Evolutionary conservation across 352 stramenopile genomes (phyloP), one percentile per base, ranked within the genome.

Genomic region (Phytophthora pisi): DNA sequence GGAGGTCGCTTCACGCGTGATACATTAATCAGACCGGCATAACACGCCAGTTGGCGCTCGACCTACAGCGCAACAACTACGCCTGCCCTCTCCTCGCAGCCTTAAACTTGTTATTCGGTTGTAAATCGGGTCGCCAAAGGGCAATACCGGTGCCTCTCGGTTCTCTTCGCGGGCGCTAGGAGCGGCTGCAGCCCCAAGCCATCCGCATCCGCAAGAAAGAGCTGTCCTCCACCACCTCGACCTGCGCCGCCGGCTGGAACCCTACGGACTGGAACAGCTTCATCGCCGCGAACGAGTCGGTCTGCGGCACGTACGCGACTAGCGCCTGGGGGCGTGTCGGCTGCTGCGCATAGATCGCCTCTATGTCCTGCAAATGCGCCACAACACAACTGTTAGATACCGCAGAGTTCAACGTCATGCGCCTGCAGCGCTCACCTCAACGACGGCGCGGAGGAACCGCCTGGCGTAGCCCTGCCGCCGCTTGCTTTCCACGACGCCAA

Each of bases 401-500:
- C 20, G 20, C 20, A 20, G 7, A 34, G 28, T 34, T 8, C 28
- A 34, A 34, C 28, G 28, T 34, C 28, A 34, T 6, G 7, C 30
- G 30, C 31, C 31, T 38, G 34, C 1, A 18, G 9, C 30, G 20
- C 46, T 43, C 66, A 88, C 81, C 75, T 90, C 64, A n/a, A 92
- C 42, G 30, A 89, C 61, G 16, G 72, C 62, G 49, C 72, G 64
- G 11, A 94, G 71, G 24, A 90, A 72, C 50, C 81, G 69, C 23
- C 64, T 85, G 40, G 75, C 86, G 46, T 84, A 81, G 57, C 82
- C 82, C 30, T 78, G 75, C 10, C 74, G 57, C 24, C 82, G 79
- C 61, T 91, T 91, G 24, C 59, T 59, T 30, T 78, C 72, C 7
- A 90, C 54, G 13, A 92, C 67, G 28, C 86, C 84, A 38, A 94